Evolutionary conservation across 2,329 filamentous ascomycete genomes (phyloP).

Genomic region (Penicillium sp.): DNA sequence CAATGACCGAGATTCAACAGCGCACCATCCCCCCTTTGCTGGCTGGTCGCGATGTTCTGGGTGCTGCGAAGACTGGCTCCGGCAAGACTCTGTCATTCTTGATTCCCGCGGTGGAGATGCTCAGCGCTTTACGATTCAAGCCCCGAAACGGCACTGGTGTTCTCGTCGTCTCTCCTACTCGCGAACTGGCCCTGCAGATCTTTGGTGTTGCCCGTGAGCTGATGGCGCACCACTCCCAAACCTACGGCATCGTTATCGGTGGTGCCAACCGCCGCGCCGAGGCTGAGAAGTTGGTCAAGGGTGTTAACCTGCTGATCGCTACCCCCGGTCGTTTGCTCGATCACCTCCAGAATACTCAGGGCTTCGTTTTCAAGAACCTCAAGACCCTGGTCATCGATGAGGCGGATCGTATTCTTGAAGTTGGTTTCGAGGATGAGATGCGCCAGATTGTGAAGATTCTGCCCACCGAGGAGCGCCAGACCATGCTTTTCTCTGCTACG

Average conservation of each 20-base stretch:
- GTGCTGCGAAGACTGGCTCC: conserved; percentile 92
- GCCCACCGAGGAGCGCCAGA: conserved; percentile 83
- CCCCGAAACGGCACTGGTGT: conserved; percentile 90
- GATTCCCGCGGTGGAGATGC: conserved; percentile 91
- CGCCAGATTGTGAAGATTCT: conserved; percentile 93
- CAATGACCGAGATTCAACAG: conserved; percentile 93
- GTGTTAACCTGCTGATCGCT: conserved; percentile 90
- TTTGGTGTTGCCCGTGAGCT: conserved; percentile 93
- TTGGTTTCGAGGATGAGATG: conserved; percentile 99
- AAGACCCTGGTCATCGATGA: conserved; percentile 94
- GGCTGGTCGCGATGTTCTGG: conserved; percentile 87
- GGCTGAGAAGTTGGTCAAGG: conserved; percentile 90
- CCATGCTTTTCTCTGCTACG: conserved; percentile 97
- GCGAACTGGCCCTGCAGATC: conserved; percentile 92
- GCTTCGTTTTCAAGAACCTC: conserved; percentile 89
- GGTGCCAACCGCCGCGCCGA: conserved; percentile 89
- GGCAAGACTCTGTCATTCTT: conserved; percentile 96
- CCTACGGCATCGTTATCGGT: conserved; percentile 93
- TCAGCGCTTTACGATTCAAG: conserved; percentile 88
- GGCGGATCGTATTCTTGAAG: conserved; percentile 92
- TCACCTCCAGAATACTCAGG: conserved; percentile 88
- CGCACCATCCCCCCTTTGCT: conserved; percentile 84
- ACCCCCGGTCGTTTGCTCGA: conserved; percentile 91
- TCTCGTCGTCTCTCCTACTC: conserved; percentile 87
- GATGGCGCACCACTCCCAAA: conserved; percentile 91